Evolutionary conservation across 2,329 filamentous ascomycete genomes (phyloP).

Genomic region (Endoconidiophora polonica): DNA sequence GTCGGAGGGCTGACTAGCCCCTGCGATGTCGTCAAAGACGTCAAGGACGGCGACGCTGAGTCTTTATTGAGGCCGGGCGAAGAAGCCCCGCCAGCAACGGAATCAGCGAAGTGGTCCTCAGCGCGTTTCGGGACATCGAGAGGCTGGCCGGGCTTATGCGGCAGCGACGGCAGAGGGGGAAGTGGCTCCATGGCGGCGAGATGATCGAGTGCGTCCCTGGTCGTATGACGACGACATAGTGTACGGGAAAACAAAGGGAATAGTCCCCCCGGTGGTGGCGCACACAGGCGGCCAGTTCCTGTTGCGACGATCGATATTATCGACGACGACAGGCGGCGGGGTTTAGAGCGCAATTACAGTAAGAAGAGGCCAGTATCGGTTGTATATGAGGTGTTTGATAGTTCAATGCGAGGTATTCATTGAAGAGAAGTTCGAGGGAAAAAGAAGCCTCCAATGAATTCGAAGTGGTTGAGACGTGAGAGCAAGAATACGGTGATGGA

Average conservation of each 20-base stretch:
- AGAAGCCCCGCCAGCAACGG: conserved; percentile 1
- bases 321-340: background rate
- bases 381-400: background rate
- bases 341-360: background rate
- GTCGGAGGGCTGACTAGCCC: conserved; percentile 9
- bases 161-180: conserved; percentile 13
- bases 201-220: conserved; percentile 12
- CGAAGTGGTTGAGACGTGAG: background rate
- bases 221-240: conserved; percentile 14
- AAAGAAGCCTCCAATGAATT: background rate
- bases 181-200: conserved; percentile 13
- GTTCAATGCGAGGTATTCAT: background rate
- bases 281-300: conserved; percentile 9
- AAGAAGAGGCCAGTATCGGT: background rate
- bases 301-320: conserved; percentile 2
- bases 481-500: background rate
- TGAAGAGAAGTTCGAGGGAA: background rate
- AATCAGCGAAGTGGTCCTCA: background rate
- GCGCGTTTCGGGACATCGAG: conserved; percentile 4
- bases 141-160: conserved; percentile 13
- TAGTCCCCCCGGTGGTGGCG: conserved; percentile 7
- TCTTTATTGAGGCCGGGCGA: background rate
- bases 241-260: conserved; percentile 8
- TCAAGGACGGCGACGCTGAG: conserved; percentile 2
- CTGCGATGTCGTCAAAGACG: conserved; percentile 6